Conservation (phyloP, 2,329 filamentous ascomycete species). For the Fusarium sp. region DNA sequence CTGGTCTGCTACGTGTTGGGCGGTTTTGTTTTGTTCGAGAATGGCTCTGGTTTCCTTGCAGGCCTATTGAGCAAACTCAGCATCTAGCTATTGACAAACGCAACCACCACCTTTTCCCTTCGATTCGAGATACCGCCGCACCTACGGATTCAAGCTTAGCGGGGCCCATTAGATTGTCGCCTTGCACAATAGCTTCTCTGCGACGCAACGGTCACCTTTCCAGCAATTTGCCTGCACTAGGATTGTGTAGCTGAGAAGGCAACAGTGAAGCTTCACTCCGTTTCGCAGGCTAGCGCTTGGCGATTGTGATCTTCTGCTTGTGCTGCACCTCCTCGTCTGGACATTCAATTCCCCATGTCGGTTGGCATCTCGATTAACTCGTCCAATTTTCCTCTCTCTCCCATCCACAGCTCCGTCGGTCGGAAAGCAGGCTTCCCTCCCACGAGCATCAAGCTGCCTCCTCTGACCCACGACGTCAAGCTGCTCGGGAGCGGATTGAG, state of each 20-base stretch:
- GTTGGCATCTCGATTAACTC: conserved; percentile 38
- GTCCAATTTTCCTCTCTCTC: conserved; percentile 39
- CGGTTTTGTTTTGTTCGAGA: conserved; percentile 33
- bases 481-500: conserved; percentile 52
- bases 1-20: conserved; percentile 19
- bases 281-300: not conserved
- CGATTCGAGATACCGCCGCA: conserved; percentile 8
- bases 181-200: conserved; percentile 11
- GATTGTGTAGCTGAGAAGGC: not conserved
- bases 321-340: conserved; percentile 7
- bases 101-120: conserved; percentile 6
- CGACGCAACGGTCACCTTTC: not conserved
- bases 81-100: conserved; percentile 27
- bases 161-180: conserved; percentile 24
- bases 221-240: not conserved
- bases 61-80: conserved; percentile 33
- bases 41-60: conserved; percentile 38
- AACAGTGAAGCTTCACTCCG: conserved; percentile 17
- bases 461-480: conserved; percentile 31
- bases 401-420: conserved; percentile 31
- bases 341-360: conserved; percentile 41
- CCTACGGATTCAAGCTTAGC: conserved; percentile 2
- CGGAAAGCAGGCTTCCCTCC: conserved; percentile 32
- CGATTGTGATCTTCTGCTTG: conserved; percentile 9
- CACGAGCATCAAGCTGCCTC: conserved; percentile 28